These are phyloP conservation scores for Xylariaceae sp. DNA, from an alignment of 2,329 filamentous ascomycete genomes.

Conservation along the genomic window DNA sequence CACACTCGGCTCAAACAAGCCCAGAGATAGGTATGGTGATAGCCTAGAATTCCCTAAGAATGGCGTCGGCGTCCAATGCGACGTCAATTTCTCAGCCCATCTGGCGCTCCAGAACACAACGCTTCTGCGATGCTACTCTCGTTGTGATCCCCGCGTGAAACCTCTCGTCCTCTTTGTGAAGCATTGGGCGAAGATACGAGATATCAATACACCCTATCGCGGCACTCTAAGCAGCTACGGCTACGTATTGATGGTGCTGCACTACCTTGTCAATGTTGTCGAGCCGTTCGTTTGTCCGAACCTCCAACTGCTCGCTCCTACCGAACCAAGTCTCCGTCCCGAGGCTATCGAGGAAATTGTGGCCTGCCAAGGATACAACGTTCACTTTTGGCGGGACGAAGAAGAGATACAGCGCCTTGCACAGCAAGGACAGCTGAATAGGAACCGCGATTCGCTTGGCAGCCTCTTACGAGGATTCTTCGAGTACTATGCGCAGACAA, in stretches of 20 bases:
- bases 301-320: constrained; percentile 55
- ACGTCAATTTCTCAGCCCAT: constrained; percentile 86
- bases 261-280: constrained; percentile 80
- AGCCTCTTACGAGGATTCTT: constrained; percentile 77
- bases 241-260: constrained; percentile 86
- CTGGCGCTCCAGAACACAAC: constrained; percentile 79
- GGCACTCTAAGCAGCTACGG: constrained; percentile 87
- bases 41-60: constrained; percentile 71
- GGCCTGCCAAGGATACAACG: constrained; percentile 58
- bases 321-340: constrained; percentile 35
- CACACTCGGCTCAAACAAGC: constrained; percentile 45
- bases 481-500: constrained; percentile 69
- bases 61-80: constrained; percentile 77
- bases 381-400: constrained; percentile 76
- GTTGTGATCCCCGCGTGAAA: constrained; percentile 70
- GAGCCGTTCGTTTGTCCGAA: constrained; percentile 80
- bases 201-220: constrained; percentile 80
- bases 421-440: constrained; percentile 52
- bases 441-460: constrained; percentile 66
- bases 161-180: constrained; percentile 83
- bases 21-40: constrained; percentile 51
- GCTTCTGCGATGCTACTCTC: constrained; percentile 76
- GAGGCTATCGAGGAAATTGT: constrained; percentile 37
- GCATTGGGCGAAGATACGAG: constrained; percentile 79
- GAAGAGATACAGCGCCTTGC: constrained; percentile 60